A percentile compares a stretch with the other conserved stretches of the same genome.
Conservation (phyloP, 345 rosid genomes). For the Acer yangbiense region DNA sequence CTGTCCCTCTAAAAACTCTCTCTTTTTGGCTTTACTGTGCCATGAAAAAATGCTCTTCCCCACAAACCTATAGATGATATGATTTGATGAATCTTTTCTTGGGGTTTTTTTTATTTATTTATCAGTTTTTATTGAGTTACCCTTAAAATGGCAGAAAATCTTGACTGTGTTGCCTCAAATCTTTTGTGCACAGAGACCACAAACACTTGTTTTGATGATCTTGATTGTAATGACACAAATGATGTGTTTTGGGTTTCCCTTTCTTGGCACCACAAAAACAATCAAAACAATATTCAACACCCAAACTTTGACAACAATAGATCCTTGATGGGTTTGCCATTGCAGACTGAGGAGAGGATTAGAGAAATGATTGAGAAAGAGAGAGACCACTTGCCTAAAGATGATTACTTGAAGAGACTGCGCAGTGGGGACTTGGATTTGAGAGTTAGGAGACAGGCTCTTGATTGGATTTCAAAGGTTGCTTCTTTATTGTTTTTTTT, state of each 20-base stretch:
- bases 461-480: constrained; percentile 75
- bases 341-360: constrained; percentile 55
- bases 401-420: constrained; percentile 58
- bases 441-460: constrained; percentile 54
- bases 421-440: constrained; percentile 56
- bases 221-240: constrained; percentile 24
- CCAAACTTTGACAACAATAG: constrained; percentile 28
- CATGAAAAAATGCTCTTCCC: constrained; percentile 23
- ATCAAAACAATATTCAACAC: constrained; percentile 26
- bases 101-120: constrained; percentile 8
- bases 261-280: constrained; percentile 8
- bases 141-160: constrained; percentile 54
- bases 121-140: constrained; percentile 14
- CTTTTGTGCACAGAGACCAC: constrained; percentile 56
- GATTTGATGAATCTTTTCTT: constrained; percentile 32
- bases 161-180: constrained; percentile 40
- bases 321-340: constrained; percentile 42
- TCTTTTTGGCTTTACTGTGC: constrained; percentile 24
- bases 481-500: constrained; percentile 2
- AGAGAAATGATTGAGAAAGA: constrained; percentile 63
- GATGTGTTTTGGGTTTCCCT: constrained; percentile 31
- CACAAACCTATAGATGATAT: constrained; percentile 22
- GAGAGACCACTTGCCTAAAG: constrained; percentile 50
- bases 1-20: constrained; percentile 13
- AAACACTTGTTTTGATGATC: constrained; percentile 37